Base-by-base conservation (phyloP, 2,329 filamentous ascomycete genomes). In the Cercospora berteroae region DNA sequence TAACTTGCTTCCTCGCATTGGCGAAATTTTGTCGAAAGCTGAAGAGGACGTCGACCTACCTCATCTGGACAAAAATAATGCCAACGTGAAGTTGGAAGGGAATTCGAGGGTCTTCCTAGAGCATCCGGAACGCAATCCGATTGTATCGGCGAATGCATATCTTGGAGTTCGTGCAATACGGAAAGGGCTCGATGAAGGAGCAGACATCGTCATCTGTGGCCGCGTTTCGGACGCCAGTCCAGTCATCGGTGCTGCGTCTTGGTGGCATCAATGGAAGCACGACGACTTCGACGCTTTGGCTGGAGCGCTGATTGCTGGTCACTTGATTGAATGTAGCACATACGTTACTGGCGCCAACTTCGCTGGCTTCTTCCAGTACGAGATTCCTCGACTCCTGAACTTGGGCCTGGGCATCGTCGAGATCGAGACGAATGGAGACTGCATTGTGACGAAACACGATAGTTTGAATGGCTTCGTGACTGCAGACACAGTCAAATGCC, bases 401-500 rank as follows among this genome's bases (percentile, higher is more conserved):
- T 65, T 77, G 16, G 76, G 74, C 9, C 73, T 72, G 39, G 74
- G 73, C 0, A 74, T 78, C 20, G 75, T 72, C 2, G 76, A 77
- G 52, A 72, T 77, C 4, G 74, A 73, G 1, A 74, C 75, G 18
- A 74, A 78, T 50, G 75, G 77, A 12, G 76, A 78, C n/a, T 78
- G 77, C 67, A 72, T 67, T 18, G 73, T 78, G 27, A 75, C 75
- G 18, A 80, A 80, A 69, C 77, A 78, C 59, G 71, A 76, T 20
- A 74, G 71, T 1, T 74, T 77, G 42, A 76, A 74, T 29, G 79
- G 79, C 44, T 73, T 74, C 57, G 77, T 80, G 5, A 78, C 79
- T 0, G 80, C 82, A 12, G 81, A 85, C 65, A 86, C 84, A 1
- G 81, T 84, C 55, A 82, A 81, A 0, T 83, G 81, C 10, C 85